These are phyloP conservation scores for Wickerhamomyces kurtzmanii DNA, from an alignment of 805 yeast species.

Conservation along the genomic window DNA sequence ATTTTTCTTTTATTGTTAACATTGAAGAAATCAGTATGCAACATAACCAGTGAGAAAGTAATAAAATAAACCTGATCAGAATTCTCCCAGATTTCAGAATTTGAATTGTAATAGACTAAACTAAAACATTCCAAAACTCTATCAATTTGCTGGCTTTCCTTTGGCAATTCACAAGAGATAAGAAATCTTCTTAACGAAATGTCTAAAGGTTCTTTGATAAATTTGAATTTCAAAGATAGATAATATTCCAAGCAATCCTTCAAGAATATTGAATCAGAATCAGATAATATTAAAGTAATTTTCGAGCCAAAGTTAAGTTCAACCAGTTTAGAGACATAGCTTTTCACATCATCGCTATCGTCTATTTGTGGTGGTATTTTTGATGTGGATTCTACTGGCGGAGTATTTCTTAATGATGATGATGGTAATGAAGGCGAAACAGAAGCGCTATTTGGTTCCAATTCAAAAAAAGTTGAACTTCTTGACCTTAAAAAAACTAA, in stretches of 20 bases:
- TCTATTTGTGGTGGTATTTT: slow-evolving; percentile 19
- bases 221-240: slow-evolving; percentile 31
- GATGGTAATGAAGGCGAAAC: slow-evolving; percentile 2
- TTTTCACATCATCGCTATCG: slow-evolving; percentile 16
- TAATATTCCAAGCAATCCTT: slow-evolving; percentile 17
- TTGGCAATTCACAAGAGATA: slow-evolving; percentile 50
- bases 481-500: slow-evolving; percentile 22
- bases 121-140: slow-evolving; percentile 53
- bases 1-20: slow-evolving; percentile 57
- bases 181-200: slow-evolving; percentile 53
- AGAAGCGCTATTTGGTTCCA: slow-evolving; percentile 4
- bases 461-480: slow-evolving; percentile 10
- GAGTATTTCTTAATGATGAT: slow-evolving; percentile 2
- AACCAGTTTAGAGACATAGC: slow-evolving; percentile 16
- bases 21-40: slow-evolving; percentile 70
- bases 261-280: slow-evolving; percentile 16
- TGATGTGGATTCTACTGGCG: slow-evolving; percentile 4
- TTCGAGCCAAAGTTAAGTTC: slow-evolving; percentile 20
- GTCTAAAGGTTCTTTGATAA: slow-evolving; percentile 50
- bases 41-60: slow-evolving; percentile 54
- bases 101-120: slow-evolving; percentile 29
- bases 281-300: slow-evolving; percentile 19
- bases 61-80: slow-evolving; percentile 51
- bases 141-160: slow-evolving; percentile 71
- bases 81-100: slow-evolving; percentile 18